These are phyloP conservation scores for Madurella mycetomatis DNA, from an alignment of 2,329 filamentous ascomycete species.

Conservation along the genomic window DNA sequence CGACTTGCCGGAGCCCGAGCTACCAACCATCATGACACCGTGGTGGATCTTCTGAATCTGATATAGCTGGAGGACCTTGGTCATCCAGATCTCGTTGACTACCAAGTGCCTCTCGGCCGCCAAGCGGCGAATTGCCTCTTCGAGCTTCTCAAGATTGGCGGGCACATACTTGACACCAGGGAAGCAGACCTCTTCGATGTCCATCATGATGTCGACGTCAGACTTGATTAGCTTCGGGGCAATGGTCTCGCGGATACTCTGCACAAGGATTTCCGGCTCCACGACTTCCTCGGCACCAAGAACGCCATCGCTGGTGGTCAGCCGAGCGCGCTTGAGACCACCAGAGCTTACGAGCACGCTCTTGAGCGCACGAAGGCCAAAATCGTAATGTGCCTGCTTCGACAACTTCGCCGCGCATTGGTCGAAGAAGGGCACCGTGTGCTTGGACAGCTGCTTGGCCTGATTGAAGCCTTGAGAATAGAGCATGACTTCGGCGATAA, in stretches of 20 bases:
- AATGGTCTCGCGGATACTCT: constrained; percentile 97
- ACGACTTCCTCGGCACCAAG: constrained; percentile 66
- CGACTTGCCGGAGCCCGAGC: constrained; percentile 96
- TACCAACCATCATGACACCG: constrained; percentile 99
- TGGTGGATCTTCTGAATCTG: constrained; percentile 98
- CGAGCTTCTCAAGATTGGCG: constrained; percentile 74
- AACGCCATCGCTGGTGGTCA: constrained; percentile 54
- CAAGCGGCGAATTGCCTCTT: constrained; percentile 74
- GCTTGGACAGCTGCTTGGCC: constrained; percentile 87
- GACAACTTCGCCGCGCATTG: constrained; percentile 75
- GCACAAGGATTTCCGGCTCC: constrained; percentile 96
- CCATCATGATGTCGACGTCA: constrained; percentile 83
- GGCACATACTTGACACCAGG: constrained; percentile 90
- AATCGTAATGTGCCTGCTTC: constrained; percentile 98
- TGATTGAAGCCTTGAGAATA: constrained; percentile 99
- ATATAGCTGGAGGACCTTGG: constrained; percentile 92
- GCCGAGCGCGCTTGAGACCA: constrained; percentile 81
- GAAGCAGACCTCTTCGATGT: constrained; percentile 81
- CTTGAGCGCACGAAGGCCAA: constrained; percentile 94
- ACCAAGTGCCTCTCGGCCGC: constrained; percentile 83
- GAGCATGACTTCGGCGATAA: constrained; percentile 99
- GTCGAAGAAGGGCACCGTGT: constrained; percentile 98
- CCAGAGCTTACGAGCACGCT: constrained; percentile 98
- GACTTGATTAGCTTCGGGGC: constrained; percentile 92
- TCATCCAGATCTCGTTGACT: constrained; percentile 93